phyloP scores from a whole-genome alignment of 176 grass and related monocot genomes.

The Oryza brachyantha region DNA sequence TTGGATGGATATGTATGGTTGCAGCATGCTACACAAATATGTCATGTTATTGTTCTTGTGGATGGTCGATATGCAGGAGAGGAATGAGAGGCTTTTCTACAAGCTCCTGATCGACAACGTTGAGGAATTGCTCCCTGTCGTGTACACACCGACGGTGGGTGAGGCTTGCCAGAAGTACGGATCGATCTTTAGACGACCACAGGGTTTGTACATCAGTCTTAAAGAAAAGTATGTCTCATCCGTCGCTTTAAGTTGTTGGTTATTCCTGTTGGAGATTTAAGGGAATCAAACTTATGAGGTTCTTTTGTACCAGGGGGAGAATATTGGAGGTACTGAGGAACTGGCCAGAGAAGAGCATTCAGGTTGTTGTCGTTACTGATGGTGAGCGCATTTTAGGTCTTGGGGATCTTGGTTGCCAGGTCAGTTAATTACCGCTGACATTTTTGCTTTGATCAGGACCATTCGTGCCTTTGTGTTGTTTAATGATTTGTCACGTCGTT shows the following conservation, averaged over 20 bases:
- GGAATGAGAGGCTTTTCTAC: constrained; percentile 83
- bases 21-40: not conserved
- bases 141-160: constrained; percentile 96
- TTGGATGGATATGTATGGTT: not conserved
- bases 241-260: not conserved
- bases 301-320: constrained; percentile 50
- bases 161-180: constrained; percentile 97
- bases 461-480: not conserved
- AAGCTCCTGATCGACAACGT: constrained; percentile 89
- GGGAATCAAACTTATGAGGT: not conserved
- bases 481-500: not conserved
- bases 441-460: not conserved
- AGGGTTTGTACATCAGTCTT: constrained; percentile 83
- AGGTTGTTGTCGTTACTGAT: constrained; percentile 89
- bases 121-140: constrained; percentile 84
- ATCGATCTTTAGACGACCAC: constrained; percentile 66
- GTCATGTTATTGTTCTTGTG: not conserved
- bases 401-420: constrained; percentile 95
- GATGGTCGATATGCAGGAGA: constrained; percentile 50
- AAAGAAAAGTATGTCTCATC: constrained; percentile 65
- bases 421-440: constrained; percentile 16
- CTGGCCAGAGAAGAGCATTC: constrained; percentile 93
- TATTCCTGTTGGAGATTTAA: not conserved
- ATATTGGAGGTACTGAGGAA: constrained; percentile 83
- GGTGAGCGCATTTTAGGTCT: constrained; percentile 91